Conservation (phyloP, 306 rosid genomes). For the Trifolium subterraneum region DNA sequence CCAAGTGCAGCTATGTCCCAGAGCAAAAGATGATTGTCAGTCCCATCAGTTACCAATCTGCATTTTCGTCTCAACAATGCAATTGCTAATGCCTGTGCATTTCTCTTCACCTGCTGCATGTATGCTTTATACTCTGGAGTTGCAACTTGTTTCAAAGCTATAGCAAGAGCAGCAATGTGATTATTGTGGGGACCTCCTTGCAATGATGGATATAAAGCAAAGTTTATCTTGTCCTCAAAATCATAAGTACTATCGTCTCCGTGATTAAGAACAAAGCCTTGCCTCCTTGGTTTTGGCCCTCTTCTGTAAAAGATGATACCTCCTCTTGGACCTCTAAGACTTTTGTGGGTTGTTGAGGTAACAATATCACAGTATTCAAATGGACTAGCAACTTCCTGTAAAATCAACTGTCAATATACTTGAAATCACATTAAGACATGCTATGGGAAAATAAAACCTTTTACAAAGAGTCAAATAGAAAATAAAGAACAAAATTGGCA, state of each 20-base stretch:
- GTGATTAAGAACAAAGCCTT: slow-evolving; percentile 52
- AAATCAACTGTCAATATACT: slow-evolving; percentile 32
- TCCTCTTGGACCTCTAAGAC: slow-evolving; percentile 89
- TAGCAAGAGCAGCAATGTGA: slow-evolving; percentile 84
- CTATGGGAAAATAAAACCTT: slow-evolving; percentile 4
- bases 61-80: slow-evolving; percentile 83
- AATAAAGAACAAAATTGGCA: slow-evolving; percentile 14
- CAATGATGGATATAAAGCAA: slow-evolving; percentile 73
- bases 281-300: slow-evolving; percentile 66
- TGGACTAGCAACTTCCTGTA: slow-evolving; percentile 73
- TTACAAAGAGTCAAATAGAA: neutral
- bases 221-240: slow-evolving; percentile 83
- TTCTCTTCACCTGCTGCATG: slow-evolving; percentile 82
- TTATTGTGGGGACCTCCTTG: slow-evolving; percentile 96
- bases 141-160: slow-evolving; percentile 84
- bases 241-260: slow-evolving; percentile 64
- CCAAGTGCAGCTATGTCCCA: slow-evolving; percentile 86
- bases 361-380: slow-evolving; percentile 81
- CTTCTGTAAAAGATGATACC: slow-evolving; percentile 81
- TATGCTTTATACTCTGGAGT: slow-evolving; percentile 75
- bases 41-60: slow-evolving; percentile 85
- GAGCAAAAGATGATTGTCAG: slow-evolving; percentile 86
- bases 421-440: neutral
- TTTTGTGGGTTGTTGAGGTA: slow-evolving; percentile 91
- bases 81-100: slow-evolving; percentile 80